These are phyloP conservation scores for Russula earlei DNA, from an alignment of 768 basidiomycete genomes.

Conservation along the genomic window DNA sequence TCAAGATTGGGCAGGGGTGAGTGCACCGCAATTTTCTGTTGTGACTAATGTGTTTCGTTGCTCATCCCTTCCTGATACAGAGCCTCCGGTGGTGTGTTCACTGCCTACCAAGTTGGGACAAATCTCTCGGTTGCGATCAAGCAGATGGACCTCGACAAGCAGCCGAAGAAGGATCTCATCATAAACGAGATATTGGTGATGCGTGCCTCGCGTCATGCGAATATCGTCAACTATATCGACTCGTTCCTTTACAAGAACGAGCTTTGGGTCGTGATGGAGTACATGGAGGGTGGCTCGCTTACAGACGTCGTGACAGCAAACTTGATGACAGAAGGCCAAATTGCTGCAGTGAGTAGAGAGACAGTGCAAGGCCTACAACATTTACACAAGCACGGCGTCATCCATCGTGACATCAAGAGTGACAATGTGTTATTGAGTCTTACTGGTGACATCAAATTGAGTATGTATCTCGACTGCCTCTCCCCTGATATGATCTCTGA, in stretches of 20 bases:
- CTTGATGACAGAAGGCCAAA: constrained; percentile 97
- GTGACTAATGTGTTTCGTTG: background rate
- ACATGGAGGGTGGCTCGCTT: constrained; percentile 93
- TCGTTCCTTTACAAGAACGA: constrained; percentile 97
- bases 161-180: constrained; percentile 98
- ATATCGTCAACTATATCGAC: constrained; percentile 99
- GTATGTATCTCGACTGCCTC: constrained; percentile 40
- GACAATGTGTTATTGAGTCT: constrained; percentile 93
- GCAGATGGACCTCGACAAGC: constrained; percentile 99
- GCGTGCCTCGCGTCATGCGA: constrained; percentile 96
- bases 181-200: constrained; percentile 99
- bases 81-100: constrained; percentile 96
- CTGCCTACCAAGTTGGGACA: constrained; percentile 94
- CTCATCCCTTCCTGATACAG: constrained; percentile 32
- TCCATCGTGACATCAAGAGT: constrained; percentile 98
- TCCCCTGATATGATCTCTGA: background rate
- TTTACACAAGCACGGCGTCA: constrained; percentile 91
- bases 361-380: constrained; percentile 90
- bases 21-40: constrained; percentile 23
- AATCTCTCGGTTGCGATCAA: constrained; percentile 96
- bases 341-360: constrained; percentile 92
- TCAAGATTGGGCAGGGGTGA: constrained; percentile 98
- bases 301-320: constrained; percentile 96
- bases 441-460: constrained; percentile 95
- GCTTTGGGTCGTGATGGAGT: constrained; percentile 99